Evolutionary conservation across 805 yeast species (phyloP), one percentile per base, ranked within the genome.

Genomic region (Candida rishiriensis): DNA sequence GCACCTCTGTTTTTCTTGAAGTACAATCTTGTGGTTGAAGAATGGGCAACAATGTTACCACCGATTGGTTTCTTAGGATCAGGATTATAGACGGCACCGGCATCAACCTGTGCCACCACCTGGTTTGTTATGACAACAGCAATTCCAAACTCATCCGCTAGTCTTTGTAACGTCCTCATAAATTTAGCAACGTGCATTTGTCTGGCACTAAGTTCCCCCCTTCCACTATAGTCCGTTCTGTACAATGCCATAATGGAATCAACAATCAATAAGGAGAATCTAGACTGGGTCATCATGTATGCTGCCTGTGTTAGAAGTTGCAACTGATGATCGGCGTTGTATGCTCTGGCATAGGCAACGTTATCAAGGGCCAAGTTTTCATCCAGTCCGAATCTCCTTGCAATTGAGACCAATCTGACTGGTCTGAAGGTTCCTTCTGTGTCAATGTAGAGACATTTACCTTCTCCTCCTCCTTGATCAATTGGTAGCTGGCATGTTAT

Each of bases 11-110:
- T 97, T 68, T 93, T 93, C 60, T 84, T 85, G 64, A 93, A 82
- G 43, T 86, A 85, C 47, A 93, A 74, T 58, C 99, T 78, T 2
- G 99, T 93, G 6, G 98, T 91, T 2, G 97, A 89, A 15, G 96
- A 83, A 64, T 93, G 99, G 1, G 98, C 99, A 63, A 93, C 84
- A 55, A 93, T 93, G 60, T 93, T 91, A 56, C 99, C 99, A 49
- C 99, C 99, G 54, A 93, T 91, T 14, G 99, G 99, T 64, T 93
- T 93, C 65, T 93, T 93, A 13, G 98, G 97, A 64, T 93, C 99
- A 1, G 97, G 96, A 55, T 90, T 89, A 64, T 82, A 90, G 70
- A 80, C 69, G 26, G 79, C 74, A 58, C 95, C 95, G n/a, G 81
- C 82, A 60, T 93, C 99, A 15, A 93, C 99, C 65, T 90, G 97